phyloP scores from a whole-genome alignment of 169 alveolate species.

The Eimeria falciformis region DNA sequence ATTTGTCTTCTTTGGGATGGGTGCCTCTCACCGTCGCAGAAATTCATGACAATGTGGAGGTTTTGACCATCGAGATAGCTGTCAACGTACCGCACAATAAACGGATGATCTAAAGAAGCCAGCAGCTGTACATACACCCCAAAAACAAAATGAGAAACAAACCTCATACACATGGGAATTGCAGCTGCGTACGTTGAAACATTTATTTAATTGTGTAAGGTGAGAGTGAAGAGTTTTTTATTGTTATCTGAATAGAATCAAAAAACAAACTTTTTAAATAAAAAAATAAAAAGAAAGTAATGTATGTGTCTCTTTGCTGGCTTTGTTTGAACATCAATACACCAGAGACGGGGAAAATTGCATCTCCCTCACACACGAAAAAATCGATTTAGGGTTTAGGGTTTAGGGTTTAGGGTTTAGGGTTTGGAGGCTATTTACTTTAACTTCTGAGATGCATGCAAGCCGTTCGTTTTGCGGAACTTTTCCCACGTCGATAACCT shows the following conservation, averaged over 20 bases:
- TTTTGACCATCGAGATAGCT: constrained; percentile 91
- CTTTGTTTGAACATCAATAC: too few relatives aligned
- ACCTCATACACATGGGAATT: not conserved
- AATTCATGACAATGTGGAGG: constrained; percentile 92
- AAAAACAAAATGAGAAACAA: not conserved
- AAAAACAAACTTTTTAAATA: not conserved
- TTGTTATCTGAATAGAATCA: too few relatives aligned
- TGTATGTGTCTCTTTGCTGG: too few relatives aligned
- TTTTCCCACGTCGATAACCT: constrained; percentile 88
- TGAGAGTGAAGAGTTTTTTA: too few relatives aligned
- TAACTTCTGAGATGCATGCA: constrained; percentile 90
- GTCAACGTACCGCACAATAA: constrained; percentile 93
- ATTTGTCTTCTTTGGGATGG: not conserved
- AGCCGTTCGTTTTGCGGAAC: constrained; percentile 87
- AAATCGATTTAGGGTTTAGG: too few relatives aligned
- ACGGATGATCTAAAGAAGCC: constrained; percentile 93
- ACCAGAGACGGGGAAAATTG: too few relatives aligned
- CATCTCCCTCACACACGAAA: too few relatives aligned
- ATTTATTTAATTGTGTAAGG: not conserved
- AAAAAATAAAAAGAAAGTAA: not conserved
- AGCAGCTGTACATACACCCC: constrained; percentile 84
- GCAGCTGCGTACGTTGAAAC: not conserved
- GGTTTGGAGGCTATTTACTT: constrained; percentile 32
- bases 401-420: too few relatives aligned
- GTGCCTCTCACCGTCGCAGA: constrained; percentile 90